These are phyloP conservation scores for Hemileccinum rubropunctum DNA, from an alignment of 768 basidiomycete genomes.

Conservation along the genomic window DNA sequence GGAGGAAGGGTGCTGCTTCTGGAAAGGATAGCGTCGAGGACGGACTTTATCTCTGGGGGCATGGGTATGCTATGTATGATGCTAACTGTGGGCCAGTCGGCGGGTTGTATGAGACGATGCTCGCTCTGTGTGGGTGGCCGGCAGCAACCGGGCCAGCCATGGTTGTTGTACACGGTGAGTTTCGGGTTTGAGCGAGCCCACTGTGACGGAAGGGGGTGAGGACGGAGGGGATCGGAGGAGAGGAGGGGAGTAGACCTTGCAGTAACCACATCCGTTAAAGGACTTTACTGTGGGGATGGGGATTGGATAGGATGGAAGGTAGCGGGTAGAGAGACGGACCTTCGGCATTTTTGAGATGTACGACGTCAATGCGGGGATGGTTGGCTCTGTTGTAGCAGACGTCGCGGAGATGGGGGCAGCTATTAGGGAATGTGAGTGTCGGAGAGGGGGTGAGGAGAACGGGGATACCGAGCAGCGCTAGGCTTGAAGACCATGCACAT, in stretches of 20 bases:
- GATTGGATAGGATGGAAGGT: constrained; percentile 12
- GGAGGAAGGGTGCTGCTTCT: constrained; percentile 35
- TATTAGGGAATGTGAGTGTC: constrained; percentile 32
- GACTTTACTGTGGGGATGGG: constrained; percentile 53
- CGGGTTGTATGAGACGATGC: constrained; percentile 58
- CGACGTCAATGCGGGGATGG: constrained; percentile 76
- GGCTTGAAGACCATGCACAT: constrained; percentile 84
- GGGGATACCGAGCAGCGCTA: constrained; percentile 53
- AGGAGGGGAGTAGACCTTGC: constrained; percentile 58
- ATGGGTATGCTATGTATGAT: constrained; percentile 72
- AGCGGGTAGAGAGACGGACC: constrained; percentile 42
- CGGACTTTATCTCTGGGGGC: constrained; percentile 66
- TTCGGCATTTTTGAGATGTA: constrained; percentile 85
- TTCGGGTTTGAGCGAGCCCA: constrained; percentile 69
- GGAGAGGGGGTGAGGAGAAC: constrained; percentile 7
- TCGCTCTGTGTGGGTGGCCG: constrained; percentile 65
- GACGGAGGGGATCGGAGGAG: constrained; percentile 19
- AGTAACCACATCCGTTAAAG: constrained; percentile 86
- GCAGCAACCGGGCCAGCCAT: constrained; percentile 89
- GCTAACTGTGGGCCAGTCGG: constrained; percentile 81
- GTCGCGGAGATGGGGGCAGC: constrained; percentile 75
- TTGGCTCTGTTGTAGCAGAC: constrained; percentile 70
- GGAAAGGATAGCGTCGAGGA: constrained; percentile 54
- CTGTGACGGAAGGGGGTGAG: constrained; percentile 39
- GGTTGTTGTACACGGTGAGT: constrained; percentile 58